Evolutionary conservation across 2,329 filamentous ascomycete species (phyloP), one percentile per base, ranked within the genome.

Genomic region (Dactylellina drechsleri): DNA sequence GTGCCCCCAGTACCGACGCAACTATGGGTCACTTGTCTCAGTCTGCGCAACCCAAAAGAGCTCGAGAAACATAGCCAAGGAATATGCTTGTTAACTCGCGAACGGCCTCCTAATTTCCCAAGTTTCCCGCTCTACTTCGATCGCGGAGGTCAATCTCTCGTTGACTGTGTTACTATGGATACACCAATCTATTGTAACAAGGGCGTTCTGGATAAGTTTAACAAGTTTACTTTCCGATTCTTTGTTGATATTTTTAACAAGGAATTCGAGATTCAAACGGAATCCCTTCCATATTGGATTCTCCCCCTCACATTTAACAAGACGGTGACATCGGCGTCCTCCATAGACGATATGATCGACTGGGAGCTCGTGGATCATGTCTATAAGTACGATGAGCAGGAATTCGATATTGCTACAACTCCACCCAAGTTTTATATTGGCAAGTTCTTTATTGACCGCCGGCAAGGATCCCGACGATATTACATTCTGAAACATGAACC

Each of bases 241-340:
- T 97, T 96, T 81, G 83, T 87, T 15, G 92, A 98, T 78, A 84
- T 97, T 0, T 98, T 97, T 83, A 94, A 93, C 81, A 99, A 99
- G 81, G 85, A 85, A 2, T 99, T 92, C 79, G 88, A 91, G 57
- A 84, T 87, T 0, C 84, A 88, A 15, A 78, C 84, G 0, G 82
- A 85, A 0, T 88, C 89, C 28, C 86, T 97, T 80, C 90, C 93
- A 0, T 99, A 97, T 81, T 97, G 93, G 84, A 80, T 97, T 13
- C 91, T 89, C 0, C 94, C 95, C 4, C 77, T 85, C 13, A 78
- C 58, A 16, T 50, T 59, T 45, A 75, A 76, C 40, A 70, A 77
- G 40, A 70, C 74, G 1, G 62, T 68, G 23, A 68, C 67, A 49
- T 23, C 58, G 8, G 47, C 54, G 5, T 64, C 52, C 56, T 66